These are phyloP conservation scores for Ganoderma leucocontextum DNA, from an alignment of 1,284 basidiomycete species.

Conservation along the genomic window DNA sequence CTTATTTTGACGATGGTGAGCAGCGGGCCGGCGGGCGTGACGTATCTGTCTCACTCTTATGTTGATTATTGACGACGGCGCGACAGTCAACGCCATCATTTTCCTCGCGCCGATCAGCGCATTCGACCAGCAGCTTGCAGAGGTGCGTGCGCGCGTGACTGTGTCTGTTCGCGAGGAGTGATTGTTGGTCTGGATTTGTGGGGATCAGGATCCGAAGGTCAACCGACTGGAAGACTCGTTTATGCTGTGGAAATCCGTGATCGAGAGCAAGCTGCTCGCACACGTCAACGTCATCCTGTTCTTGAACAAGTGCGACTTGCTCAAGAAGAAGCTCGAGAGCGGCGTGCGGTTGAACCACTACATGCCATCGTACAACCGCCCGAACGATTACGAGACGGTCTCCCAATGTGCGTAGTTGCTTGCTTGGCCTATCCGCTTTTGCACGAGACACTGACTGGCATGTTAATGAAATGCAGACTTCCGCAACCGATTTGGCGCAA, in stretches of 20 bases:
- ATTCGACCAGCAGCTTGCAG: conserved; percentile 81
- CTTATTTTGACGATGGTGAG: conserved; percentile 82
- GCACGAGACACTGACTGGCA: conserved; percentile 1
- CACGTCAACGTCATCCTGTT: conserved; percentile 80
- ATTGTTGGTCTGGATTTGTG: neutral
- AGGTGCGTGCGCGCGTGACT: conserved; percentile 52
- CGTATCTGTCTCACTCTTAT: neutral
- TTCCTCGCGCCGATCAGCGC: conserved; percentile 86
- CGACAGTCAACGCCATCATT: conserved; percentile 81
- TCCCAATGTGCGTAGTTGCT: conserved; percentile 64
- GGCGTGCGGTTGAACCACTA: conserved; percentile 75
- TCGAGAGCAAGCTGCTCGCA: conserved; percentile 72
- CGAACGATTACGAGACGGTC: conserved; percentile 78
- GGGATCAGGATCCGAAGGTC: conserved; percentile 64
- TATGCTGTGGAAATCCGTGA: conserved; percentile 71
- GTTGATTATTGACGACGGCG: neutral
- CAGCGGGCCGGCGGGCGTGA: conserved; percentile 26
- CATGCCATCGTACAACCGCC: conserved; percentile 68
- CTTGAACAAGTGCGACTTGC: conserved; percentile 80
- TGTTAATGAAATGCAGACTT: conserved; percentile 59
- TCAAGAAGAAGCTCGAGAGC: conserved; percentile 78
- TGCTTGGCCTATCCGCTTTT: neutral
- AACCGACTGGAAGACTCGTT: conserved; percentile 83
- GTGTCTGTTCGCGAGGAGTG: neutral
- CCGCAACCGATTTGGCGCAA: conserved; percentile 70